phyloP scores from a whole-genome alignment of 768 basidiomycete genomes.

The Tylopilus felleus region DNA sequence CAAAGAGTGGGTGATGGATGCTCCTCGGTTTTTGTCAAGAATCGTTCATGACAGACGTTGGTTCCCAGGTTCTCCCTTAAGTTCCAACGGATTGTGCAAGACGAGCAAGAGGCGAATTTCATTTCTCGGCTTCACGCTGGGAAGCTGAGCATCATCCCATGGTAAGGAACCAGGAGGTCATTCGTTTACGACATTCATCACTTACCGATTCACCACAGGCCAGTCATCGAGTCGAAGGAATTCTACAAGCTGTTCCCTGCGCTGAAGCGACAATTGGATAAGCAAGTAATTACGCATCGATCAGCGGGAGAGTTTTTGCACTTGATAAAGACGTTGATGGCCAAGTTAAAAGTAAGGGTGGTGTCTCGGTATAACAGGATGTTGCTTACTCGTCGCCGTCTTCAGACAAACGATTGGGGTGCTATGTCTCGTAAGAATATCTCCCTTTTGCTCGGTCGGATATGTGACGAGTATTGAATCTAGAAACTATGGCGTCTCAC shows the following conservation, averaged over 20 bases:
- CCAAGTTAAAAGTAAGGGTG: conserved; percentile 54
- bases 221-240: conserved; percentile 58
- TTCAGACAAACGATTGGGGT: conserved; percentile 59
- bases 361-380: neutral
- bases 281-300: conserved; percentile 46
- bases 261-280: conserved; percentile 46
- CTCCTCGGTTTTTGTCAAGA: neutral
- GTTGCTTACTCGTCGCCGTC: neutral
- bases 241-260: conserved; percentile 55
- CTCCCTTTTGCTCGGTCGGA: neutral
- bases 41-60: neutral
- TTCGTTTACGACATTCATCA: neutral
- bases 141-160: conserved; percentile 54
- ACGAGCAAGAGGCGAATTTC: conserved; percentile 60
- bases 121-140: conserved; percentile 58
- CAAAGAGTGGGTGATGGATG: conserved; percentile 42
- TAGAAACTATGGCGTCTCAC: conserved; percentile 49
- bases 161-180: conserved; percentile 29
- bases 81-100: conserved; percentile 58
- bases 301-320: conserved; percentile 54
- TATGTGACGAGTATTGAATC: neutral
- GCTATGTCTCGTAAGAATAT: conserved; percentile 53
- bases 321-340: conserved; percentile 61
- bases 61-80: conserved; percentile 49
- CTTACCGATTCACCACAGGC: conserved; percentile 22